These are phyloP conservation scores for Knufia fluminis DNA, from an alignment of 2,329 filamentous ascomycete genomes.

Conservation along the genomic window DNA sequence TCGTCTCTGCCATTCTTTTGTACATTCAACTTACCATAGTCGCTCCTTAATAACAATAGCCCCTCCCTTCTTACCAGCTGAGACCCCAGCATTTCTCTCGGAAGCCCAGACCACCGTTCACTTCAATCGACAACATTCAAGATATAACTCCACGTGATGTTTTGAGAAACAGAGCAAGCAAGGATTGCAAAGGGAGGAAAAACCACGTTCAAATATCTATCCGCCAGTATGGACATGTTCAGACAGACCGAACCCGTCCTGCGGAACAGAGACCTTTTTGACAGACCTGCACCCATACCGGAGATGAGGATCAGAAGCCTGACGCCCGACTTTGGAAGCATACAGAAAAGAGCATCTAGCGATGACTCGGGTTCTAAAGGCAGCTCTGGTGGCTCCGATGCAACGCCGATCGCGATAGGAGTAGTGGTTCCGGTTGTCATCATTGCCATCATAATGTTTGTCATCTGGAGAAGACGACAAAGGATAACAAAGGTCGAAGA, in stretches of 20 bases:
- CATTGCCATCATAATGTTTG: constrained; percentile 58
- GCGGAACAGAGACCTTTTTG: constrained; percentile 15
- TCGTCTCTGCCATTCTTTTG: constrained; percentile 20
- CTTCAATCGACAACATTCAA: constrained; percentile 8
- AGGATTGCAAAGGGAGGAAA: neutral
- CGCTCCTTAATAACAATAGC: constrained; percentile 16
- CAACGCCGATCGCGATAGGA: constrained; percentile 58
- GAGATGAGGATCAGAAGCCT: constrained; percentile 16
- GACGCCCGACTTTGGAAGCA: constrained; percentile 13
- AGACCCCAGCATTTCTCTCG: constrained; percentile 14
- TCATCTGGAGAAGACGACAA: constrained; percentile 69
- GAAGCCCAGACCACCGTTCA: constrained; percentile 12
- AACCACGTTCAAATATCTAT: neutral
- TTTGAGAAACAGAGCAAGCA: neutral
- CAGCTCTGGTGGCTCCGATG: constrained; percentile 27
- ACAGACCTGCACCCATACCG: constrained; percentile 19
- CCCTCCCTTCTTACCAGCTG: constrained; percentile 9
- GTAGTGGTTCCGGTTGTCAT: constrained; percentile 65
- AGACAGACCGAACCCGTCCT: constrained; percentile 17
- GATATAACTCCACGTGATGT: neutral
- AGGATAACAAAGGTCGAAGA: constrained; percentile 68
- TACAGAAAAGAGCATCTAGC: constrained; percentile 11
- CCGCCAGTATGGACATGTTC: constrained; percentile 8
- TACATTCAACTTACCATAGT: constrained; percentile 16
- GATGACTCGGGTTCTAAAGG: constrained; percentile 10